Evolutionary conservation across 2,329 filamentous ascomycete species (phyloP), one percentile per base, ranked within the genome.

Genomic region (Hymenoscyphus albidus): DNA sequence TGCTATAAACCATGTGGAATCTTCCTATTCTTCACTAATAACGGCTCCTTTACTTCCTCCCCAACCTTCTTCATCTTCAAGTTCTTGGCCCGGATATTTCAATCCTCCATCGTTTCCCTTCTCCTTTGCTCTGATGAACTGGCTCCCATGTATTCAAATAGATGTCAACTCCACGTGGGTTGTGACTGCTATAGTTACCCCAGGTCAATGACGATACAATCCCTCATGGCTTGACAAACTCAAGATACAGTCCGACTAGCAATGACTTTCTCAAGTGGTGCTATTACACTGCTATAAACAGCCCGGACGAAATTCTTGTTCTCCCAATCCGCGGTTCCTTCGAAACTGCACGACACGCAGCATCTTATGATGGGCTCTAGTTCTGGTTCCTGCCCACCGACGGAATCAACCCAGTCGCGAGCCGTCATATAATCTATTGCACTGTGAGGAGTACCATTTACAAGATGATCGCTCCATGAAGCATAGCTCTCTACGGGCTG

Each of bases 261-360:
- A 22, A 61, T 54, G 12, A 61, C 35, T 16, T 54, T 38, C 48
- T 62, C 59, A 31, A 62, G 62, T 6, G 68, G 69, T 16, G 65
- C 64, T 5, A 72, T 68, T 27, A 73, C 64, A 35, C 58, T 66
- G 2, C 57, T 42, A 66, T 73, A 72, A 5, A 72, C 69, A n/a
- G 64, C 68, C 31, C 71, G 66, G 2, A 62, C 66, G 32, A 73
- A 73, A 10, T 44, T 66, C 32, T 56, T 66, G 48, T 66, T 64
- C 6, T 62, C 62, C 70, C 68, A 73, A 51, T 71, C 65, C 3
- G 70, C 59, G 38, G 69, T 71, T 22, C 65, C 67, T 10, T 70
- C 64, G 3, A 71, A 70, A 3, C 62, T 57, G 39, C 64, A 70
- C n/a, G 63, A 65, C 13, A 71, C 58, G 35, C 67, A 73, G 27